A percentile compares a stretch with the other conserved stretches of the same genome.
Evolutionary conservation across 2,329 filamentous ascomycete species (phyloP).

Genomic region (Trichophyton rubrum): DNA sequence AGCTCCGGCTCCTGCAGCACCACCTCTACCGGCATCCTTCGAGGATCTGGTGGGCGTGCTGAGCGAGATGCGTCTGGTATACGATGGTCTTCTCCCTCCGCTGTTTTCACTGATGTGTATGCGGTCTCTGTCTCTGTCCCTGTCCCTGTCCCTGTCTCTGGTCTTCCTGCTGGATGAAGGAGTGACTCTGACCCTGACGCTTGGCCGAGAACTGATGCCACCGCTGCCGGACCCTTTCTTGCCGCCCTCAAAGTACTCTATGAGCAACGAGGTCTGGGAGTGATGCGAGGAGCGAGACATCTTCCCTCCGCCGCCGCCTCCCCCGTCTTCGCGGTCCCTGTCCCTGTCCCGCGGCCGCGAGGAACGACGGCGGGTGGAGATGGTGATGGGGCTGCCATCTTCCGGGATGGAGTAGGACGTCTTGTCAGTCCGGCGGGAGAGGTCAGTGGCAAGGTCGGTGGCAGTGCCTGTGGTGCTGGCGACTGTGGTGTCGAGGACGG

Average conservation of each 20-base stretch:
- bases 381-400: constrained; percentile 68
- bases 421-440: constrained; percentile 39
- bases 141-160: constrained; percentile 20
- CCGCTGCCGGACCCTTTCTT: constrained; percentile 42
- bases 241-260: constrained; percentile 85
- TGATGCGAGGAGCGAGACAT: constrained; percentile 40
- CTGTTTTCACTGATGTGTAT: constrained; percentile 78
- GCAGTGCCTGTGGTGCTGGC: constrained; percentile 32
- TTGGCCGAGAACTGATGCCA: constrained; percentile 56
- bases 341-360: constrained; percentile 44
- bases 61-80: constrained; percentile 56
- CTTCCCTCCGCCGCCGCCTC: constrained; percentile 29
- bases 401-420: constrained; percentile 40
- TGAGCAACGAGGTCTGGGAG: constrained; percentile 81
- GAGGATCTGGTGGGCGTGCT: constrained; percentile 30
- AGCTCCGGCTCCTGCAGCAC: background rate
- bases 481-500: constrained; percentile 31
- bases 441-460: constrained; percentile 38
- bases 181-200: constrained; percentile 67
- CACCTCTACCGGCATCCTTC: constrained; percentile 20
- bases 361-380: constrained; percentile 49
- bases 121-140: constrained; percentile 47
- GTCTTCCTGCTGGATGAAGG: constrained; percentile 53
- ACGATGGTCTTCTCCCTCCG: constrained; percentile 58
- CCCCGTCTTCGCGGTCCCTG: too few relatives aligned